phyloP scores from a whole-genome alignment of 2,329 filamentous ascomycete species.

The Neonectria punicea region DNA sequence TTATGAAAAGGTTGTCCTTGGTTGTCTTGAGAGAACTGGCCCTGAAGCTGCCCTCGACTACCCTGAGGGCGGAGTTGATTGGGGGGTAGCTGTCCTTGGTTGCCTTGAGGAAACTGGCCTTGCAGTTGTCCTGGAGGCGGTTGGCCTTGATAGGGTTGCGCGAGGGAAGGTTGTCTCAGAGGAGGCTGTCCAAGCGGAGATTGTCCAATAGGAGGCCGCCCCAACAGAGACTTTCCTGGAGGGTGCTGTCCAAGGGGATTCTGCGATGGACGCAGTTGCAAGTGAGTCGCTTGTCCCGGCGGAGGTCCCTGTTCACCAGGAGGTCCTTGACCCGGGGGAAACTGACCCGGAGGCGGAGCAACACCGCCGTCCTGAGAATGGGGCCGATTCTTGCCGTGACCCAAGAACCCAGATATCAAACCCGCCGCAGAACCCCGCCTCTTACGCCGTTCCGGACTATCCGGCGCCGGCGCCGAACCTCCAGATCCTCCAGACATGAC shows the following conservation, averaged over 20 bases:
- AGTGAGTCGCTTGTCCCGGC: constrained; percentile 8
- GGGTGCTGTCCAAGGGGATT: constrained; percentile 23
- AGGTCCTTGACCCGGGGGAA: constrained; percentile 15
- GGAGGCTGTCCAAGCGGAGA: constrained; percentile 3
- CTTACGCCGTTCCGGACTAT: constrained; percentile 35
- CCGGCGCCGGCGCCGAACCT: constrained; percentile 6
- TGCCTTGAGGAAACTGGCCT: not conserved
- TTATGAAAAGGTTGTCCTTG: too few relatives aligned
- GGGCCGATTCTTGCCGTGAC: constrained; percentile 39
- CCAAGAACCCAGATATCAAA: constrained; percentile 45
- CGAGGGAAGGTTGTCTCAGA: not conserved
- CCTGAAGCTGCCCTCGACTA: not conserved
- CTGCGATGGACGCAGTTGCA: constrained; percentile 27
- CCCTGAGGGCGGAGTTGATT: not conserved
- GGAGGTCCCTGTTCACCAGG: not conserved
- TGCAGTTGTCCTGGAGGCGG: not conserved
- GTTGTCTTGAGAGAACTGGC: not conserved
- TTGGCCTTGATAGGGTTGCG: not conserved
- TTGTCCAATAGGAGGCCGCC: constrained; percentile 8
- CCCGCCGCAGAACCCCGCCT: constrained; percentile 46
- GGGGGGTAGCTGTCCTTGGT: not conserved
- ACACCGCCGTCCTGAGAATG: constrained; percentile 10
- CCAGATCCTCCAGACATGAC: constrained; percentile 14
- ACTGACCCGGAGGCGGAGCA: constrained; percentile 14
- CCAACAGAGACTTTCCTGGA: constrained; percentile 6